Conservation (phyloP, 108 stramenopile species). For the Pseudonitzschia multiseries region DNA sequence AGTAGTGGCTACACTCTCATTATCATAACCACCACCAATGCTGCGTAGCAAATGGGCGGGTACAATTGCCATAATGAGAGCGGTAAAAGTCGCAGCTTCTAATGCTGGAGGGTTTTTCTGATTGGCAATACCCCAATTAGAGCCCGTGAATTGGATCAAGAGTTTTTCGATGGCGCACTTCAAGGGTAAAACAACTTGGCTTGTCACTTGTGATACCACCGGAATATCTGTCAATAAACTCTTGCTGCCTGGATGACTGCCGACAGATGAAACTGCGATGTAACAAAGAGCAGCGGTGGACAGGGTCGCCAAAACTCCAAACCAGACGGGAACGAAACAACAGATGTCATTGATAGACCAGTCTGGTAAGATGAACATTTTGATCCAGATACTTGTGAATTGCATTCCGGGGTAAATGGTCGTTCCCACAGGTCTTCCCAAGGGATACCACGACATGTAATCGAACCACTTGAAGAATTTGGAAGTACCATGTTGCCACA, state of each 20-base stretch:
- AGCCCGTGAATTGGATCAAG: conserved; percentile 36
- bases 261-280: conserved; percentile 33
- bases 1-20: conserved; percentile 94
- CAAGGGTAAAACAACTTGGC: conserved; percentile 27
- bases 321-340: conserved; percentile 91
- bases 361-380: conserved; percentile 55
- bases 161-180: conserved; percentile 41
- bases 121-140: conserved; percentile 37
- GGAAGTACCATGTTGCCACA: conserved; percentile 53
- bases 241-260: conserved; percentile 15
- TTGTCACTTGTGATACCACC: conserved; percentile 39
- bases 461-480: conserved; percentile 91
- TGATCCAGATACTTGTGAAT: conserved; percentile 89
- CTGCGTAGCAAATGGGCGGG: conserved; percentile 86
- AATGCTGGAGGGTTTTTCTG: conserved; percentile 42
- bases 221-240: conserved; percentile 62
- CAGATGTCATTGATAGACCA: conserved; percentile 93
- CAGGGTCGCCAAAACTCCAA: conserved; percentile 79
- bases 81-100: conserved; percentile 57
- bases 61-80: conserved; percentile 79
- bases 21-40: conserved; percentile 97
- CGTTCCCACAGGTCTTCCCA: conserved; percentile 94
- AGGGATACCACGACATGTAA: conserved; percentile 94
- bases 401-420: conserved; percentile 99
- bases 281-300: conserved; percentile 64